phyloP scores from a whole-genome alignment of 495 filamentous ascomycete genomes.

The Pseudomonodictys pantanalensis region DNA sequence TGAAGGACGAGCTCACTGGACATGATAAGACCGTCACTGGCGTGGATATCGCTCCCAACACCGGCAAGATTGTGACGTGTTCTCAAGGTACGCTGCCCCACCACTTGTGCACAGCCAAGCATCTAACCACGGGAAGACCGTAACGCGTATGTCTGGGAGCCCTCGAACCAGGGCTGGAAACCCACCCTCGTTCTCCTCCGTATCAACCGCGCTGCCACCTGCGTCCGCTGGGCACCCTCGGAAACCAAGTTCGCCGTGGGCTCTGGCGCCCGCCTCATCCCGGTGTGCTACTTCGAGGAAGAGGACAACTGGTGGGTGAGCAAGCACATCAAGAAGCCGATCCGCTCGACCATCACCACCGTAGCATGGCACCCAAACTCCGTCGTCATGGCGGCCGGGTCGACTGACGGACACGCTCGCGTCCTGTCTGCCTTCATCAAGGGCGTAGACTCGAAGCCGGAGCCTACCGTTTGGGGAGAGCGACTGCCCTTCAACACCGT shows the following conservation, averaged over 20 bases:
- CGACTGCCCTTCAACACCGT: conserved; percentile 95
- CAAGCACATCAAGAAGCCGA: conserved; percentile 97
- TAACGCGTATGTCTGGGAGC: conserved; percentile 97
- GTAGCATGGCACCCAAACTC: conserved; percentile 96
- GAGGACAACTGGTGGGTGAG: conserved; percentile 99
- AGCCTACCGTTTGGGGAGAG: conserved; percentile 91
- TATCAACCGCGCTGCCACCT: conserved; percentile 95
- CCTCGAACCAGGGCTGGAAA: conserved; percentile 86
- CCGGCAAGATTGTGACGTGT: conserved; percentile 92
- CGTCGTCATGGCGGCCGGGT: conserved; percentile 88
- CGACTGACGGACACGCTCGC: conserved; percentile 93
- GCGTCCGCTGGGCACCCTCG: conserved; percentile 94
- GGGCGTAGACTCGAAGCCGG: conserved; percentile 81
- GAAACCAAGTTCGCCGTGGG: conserved; percentile 97
- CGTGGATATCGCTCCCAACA: conserved; percentile 89
- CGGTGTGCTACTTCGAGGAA: conserved; percentile 98
- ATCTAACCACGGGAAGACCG: conserved; percentile 61
- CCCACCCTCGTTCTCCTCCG: conserved; percentile 94
- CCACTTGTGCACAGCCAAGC: not conserved
- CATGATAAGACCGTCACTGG: conserved; percentile 96
- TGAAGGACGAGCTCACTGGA: conserved; percentile 88
- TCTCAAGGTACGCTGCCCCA: conserved; percentile 68
- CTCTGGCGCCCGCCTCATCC: conserved; percentile 90
- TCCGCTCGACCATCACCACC: conserved; percentile 90
- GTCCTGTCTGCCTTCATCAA: conserved; percentile 97